These are phyloP conservation scores for Lolium rigidum DNA, from an alignment of 176 grass and related monocot genomes.

Conservation along the genomic window DNA sequence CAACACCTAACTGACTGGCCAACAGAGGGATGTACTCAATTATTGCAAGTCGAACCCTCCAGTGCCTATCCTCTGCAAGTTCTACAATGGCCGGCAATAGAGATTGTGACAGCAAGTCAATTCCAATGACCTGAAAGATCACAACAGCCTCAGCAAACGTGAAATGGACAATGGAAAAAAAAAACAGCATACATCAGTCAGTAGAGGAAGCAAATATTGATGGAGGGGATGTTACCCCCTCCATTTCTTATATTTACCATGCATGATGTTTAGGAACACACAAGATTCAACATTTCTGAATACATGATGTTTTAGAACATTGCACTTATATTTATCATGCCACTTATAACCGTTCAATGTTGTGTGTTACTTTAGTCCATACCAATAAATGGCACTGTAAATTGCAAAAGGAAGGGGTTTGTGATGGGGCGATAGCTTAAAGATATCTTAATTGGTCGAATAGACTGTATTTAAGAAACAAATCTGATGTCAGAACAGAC, in stretches of 20 bases:
- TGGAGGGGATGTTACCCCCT: too few relatives aligned
- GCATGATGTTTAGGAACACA: too few relatives aligned
- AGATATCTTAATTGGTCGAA: background rate
- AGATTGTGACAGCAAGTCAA: conserved; percentile 93
- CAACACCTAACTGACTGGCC: conserved; percentile 89
- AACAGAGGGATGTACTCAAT: conserved; percentile 97
- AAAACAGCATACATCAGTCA: background rate
- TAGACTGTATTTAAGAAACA: background rate
- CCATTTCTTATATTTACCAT: too few relatives aligned
- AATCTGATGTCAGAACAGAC: too few relatives aligned
- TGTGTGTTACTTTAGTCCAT: too few relatives aligned
- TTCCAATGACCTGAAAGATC: conserved; percentile 86
- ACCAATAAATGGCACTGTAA: too few relatives aligned
- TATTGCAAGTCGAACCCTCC: conserved; percentile 96
- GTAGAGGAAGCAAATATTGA: too few relatives aligned
- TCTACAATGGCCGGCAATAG: conserved; percentile 92
- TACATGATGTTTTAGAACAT: background rate
- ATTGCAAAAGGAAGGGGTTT: too few relatives aligned
- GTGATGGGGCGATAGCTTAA: background rate
- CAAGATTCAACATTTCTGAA: background rate
- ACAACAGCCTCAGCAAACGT: background rate
- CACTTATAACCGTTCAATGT: too few relatives aligned
- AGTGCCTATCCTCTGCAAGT: conserved; percentile 94
- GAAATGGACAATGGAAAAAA: background rate
- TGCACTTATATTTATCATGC: background rate